Percentiles rank a stretch among this genome's conserved stretches.
These are phyloP conservation scores for Acorus calamus DNA, from an alignment of 106 monocot genomes.

Conservation along the genomic window DNA sequence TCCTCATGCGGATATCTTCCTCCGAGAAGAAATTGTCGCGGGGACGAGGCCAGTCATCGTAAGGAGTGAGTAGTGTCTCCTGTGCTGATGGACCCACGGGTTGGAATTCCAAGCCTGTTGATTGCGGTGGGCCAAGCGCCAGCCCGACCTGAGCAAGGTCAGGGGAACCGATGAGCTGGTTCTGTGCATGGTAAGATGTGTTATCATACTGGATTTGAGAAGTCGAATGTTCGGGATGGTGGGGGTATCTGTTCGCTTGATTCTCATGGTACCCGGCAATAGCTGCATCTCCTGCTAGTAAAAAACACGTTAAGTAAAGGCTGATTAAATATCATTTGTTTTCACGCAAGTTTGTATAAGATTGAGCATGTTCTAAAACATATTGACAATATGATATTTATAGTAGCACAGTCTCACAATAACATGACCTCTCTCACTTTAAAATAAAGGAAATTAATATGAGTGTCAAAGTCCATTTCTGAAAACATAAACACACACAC, in stretches of 20 bases:
- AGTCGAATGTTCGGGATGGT: slow-evolving; percentile 20
- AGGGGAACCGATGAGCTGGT: slow-evolving; percentile 21
- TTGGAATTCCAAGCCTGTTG: slow-evolving; percentile 23
- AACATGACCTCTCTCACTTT: too few species aligned
- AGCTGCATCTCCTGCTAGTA: slow-evolving; percentile 2
- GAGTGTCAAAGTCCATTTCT: too few species aligned
- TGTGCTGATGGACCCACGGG: slow-evolving; percentile 7
- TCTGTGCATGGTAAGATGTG: slow-evolving; percentile 19
- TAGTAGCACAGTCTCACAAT: too few species aligned
- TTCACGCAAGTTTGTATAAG: too few species aligned
- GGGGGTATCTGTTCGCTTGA: slow-evolving; percentile 26
- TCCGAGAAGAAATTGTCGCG: slow-evolving; percentile 31
- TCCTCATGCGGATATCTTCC: slow-evolving; percentile 53
- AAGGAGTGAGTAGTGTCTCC: slow-evolving; percentile 16
- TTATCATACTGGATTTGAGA: slow-evolving; percentile 30
- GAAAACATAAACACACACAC: too few species aligned
- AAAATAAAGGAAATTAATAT: too few species aligned
- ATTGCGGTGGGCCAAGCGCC: slow-evolving; percentile 26
- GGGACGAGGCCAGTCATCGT: slow-evolving; percentile 33
- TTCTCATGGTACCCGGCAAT: slow-evolving; percentile 18
- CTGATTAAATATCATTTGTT: too few species aligned
- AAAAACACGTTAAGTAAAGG: too few species aligned
- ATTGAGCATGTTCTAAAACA: too few species aligned
- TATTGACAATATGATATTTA: too few species aligned
- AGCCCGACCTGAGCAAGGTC: slow-evolving; percentile 19